A percentile compares a stretch with the other conserved stretches of the same genome.
phyloP scores from a whole-genome alignment of 2,329 filamentous ascomycete species.

The Colletotrichum sp. region DNA sequence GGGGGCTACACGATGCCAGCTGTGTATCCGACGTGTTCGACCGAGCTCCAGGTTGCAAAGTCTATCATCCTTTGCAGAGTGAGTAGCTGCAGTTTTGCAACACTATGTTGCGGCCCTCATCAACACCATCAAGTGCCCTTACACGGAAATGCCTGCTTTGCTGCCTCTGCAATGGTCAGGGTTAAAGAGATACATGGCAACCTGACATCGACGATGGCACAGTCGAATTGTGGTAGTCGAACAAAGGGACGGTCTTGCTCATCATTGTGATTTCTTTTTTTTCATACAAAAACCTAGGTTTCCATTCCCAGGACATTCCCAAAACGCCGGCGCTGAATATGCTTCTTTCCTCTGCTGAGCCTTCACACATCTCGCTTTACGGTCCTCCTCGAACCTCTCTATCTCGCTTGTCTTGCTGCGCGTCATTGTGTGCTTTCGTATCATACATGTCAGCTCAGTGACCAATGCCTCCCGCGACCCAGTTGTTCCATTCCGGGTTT shows the following conservation, averaged over 20 bases:
- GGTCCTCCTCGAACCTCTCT: neutral
- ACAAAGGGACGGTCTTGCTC: neutral
- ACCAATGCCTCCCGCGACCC: conserved; percentile 67
- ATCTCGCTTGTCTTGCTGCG: neutral
- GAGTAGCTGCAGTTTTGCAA: neutral
- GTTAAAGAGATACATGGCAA: neutral
- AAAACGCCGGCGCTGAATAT: conserved; percentile 13
- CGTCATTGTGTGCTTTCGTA: neutral
- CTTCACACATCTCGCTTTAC: neutral
- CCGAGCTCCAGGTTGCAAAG: neutral
- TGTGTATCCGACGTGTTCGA: too few species aligned
- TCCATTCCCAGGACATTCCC: neutral
- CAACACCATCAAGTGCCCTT: neutral
- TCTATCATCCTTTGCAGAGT: neutral
- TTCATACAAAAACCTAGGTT: neutral
- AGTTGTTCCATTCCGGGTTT: conserved; percentile 71
- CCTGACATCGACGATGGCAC: neutral
- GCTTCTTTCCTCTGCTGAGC: neutral
- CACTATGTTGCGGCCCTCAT: neutral
- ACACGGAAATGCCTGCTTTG: neutral
- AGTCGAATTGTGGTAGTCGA: neutral
- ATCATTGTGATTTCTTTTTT: neutral
- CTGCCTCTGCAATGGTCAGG: neutral
- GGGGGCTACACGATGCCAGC: neutral
- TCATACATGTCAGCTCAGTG: conserved; percentile 41